A percentile compares a stretch with the other conserved stretches of the same genome.
These are phyloP conservation scores for Nymphaea colorata DNA, from an alignment of 164 flowering plant species.

Conservation along the genomic window DNA sequence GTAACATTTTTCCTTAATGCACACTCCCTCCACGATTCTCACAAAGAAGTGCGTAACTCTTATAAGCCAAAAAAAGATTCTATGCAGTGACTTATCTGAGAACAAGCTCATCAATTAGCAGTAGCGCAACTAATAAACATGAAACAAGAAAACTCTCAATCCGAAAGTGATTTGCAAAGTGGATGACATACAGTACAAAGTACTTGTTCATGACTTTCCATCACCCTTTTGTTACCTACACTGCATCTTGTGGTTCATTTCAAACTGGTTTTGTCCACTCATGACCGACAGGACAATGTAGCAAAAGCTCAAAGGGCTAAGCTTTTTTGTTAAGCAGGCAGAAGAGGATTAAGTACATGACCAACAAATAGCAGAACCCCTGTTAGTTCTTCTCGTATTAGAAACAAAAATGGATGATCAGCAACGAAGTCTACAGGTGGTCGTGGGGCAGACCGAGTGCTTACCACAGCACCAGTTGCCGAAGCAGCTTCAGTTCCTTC, in stretches of 20 bases:
- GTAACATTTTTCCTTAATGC: too few species aligned
- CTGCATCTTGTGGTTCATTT: not conserved
- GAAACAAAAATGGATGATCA: conserved; percentile 63
- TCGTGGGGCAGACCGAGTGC: not conserved
- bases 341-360: conserved; percentile 42
- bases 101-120: too few species aligned
- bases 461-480: conserved; percentile 34
- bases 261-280: not conserved
- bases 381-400: conserved; percentile 53
- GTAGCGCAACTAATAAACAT: too few species aligned
- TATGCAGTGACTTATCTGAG: too few species aligned
- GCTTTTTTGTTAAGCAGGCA: conserved; percentile 6
- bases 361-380: conserved; percentile 56
- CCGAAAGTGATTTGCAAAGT: too few species aligned
- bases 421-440: conserved; percentile 44
- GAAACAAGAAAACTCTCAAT: too few species aligned
- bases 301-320: not conserved
- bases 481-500: conserved; percentile 79
- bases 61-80: too few species aligned
- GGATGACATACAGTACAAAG: too few species aligned
- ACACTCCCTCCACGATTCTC: too few species aligned
- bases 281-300: too few species aligned
- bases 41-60: too few species aligned
- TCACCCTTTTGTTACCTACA: not conserved
- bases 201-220: too few species aligned